Percentiles rank a stretch among this genome's conserved stretches.
phyloP scores from a whole-genome alignment of 2,329 filamentous ascomycete species.

The Claviceps citrina region DNA sequence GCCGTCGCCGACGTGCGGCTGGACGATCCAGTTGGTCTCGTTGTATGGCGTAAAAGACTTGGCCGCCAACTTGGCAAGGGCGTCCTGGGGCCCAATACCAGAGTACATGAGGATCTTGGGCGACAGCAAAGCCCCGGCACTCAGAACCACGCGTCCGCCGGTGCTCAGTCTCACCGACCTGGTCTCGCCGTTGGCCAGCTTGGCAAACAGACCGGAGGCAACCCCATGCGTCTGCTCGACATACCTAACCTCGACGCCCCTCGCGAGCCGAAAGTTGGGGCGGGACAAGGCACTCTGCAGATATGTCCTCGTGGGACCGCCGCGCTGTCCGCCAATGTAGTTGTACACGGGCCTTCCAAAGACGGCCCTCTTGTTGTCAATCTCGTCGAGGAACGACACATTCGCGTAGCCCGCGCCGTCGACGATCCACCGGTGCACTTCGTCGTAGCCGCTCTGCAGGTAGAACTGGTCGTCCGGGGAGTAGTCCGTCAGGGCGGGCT shows the following conservation, averaged over 20 bases:
- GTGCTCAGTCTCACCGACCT: conserved; percentile 16
- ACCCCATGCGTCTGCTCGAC: conserved; percentile 24
- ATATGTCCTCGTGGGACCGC: conserved; percentile 33
- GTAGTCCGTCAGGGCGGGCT: conserved; percentile 28
- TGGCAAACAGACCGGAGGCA: conserved; percentile 27
- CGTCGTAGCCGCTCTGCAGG: conserved; percentile 27
- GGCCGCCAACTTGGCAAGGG: conserved; percentile 17
- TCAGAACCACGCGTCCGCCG: conserved; percentile 21
- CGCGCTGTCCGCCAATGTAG: conserved; percentile 33
- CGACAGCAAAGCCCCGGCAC: conserved; percentile 24
- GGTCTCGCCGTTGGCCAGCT: conserved; percentile 16
- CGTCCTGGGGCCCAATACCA: conserved; percentile 23
- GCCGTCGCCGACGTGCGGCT: conserved; percentile 30
- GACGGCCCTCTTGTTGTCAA: conserved; percentile 29
- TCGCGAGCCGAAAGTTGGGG: conserved; percentile 29
- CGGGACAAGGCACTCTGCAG: conserved; percentile 28
- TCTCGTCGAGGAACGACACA: conserved; percentile 29
- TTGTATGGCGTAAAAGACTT: conserved; percentile 10
- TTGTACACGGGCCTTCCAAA: conserved; percentile 34
- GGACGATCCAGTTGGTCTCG: conserved; percentile 31
- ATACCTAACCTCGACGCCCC: conserved; percentile 26
- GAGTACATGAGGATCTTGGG: conserved; percentile 29
- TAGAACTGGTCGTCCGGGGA: conserved; percentile 30
- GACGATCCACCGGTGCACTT: conserved; percentile 34
- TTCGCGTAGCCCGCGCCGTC: conserved; percentile 30